A percentile compares a stretch with the other conserved stretches of the same genome.
These are phyloP conservation scores for Kluyveromyces sp. DNA, from an alignment of 1,139 yeast species.

Conservation along the genomic window DNA sequence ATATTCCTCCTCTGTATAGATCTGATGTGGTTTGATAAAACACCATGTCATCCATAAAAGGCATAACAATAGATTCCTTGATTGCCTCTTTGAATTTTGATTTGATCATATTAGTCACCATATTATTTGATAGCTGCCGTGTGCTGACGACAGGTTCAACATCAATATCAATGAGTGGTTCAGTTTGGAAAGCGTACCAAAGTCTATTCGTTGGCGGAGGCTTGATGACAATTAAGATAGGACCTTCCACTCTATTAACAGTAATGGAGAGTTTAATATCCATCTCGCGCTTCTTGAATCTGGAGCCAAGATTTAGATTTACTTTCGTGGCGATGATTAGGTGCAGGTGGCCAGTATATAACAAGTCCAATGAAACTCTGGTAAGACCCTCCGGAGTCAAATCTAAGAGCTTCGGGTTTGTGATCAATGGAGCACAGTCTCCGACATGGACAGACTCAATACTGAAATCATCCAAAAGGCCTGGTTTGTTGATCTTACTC, in stretches of 20 bases:
- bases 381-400: slow-evolving; percentile 77
- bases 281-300: slow-evolving; percentile 74
- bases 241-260: slow-evolving; percentile 65
- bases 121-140: slow-evolving; percentile 66
- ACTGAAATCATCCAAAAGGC: slow-evolving; percentile 74
- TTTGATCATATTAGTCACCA: slow-evolving; percentile 74
- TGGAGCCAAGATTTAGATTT: slow-evolving; percentile 62
- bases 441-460: slow-evolving; percentile 74
- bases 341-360: slow-evolving; percentile 67
- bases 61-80: slow-evolving; percentile 71
- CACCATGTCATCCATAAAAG: slow-evolving; percentile 81
- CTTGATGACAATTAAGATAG: slow-evolving; percentile 59
- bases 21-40: slow-evolving; percentile 61
- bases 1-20: slow-evolving; percentile 83
- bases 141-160: slow-evolving; percentile 88
- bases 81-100: slow-evolving; percentile 74
- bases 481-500: slow-evolving; percentile 75
- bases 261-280: slow-evolving; percentile 68
- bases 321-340: slow-evolving; percentile 76
- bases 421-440: slow-evolving; percentile 67
- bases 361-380: slow-evolving; percentile 52
- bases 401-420: slow-evolving; percentile 62
- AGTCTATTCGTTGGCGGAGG: slow-evolving; percentile 86
- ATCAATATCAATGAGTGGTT: slow-evolving; percentile 66
- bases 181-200: slow-evolving; percentile 82